Evolutionary conservation across 179 eudicot genomes (phyloP).

Genomic region (Gypsophila paniculata): DNA sequence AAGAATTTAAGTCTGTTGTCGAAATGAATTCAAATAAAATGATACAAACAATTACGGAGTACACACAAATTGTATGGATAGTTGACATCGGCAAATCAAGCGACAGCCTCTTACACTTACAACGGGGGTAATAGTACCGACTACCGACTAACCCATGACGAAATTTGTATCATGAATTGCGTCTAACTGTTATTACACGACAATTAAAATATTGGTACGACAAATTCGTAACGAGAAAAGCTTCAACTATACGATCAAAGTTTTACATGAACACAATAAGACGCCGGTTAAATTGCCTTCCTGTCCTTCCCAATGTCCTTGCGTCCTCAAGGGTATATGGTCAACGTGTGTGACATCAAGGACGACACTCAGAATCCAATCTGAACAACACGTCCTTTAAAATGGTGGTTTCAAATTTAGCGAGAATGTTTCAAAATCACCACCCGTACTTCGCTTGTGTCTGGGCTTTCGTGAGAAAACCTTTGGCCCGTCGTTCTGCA

Average conservation of each 20-base stretch:
- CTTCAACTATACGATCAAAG: neutral
- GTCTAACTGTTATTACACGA: neutral
- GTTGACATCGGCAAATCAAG: too few species aligned
- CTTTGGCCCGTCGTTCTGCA: slow-evolving; percentile 72
- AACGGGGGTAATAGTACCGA: too few species aligned
- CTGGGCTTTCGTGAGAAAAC: slow-evolving; percentile 92
- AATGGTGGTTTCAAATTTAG: neutral
- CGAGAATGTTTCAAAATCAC: slow-evolving; percentile 37
- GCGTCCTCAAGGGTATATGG: neutral
- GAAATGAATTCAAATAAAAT: too few species aligned
- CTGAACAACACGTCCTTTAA: neutral
- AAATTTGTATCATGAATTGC: neutral
- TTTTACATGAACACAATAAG: neutral
- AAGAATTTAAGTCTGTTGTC: too few species aligned
- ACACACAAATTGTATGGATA: too few species aligned
- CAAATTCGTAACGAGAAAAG: neutral
- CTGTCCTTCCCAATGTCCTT: neutral
- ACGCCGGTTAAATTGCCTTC: neutral
- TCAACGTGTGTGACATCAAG: neutral
- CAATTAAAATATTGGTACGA: neutral
- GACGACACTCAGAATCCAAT: neutral
- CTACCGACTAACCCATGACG: neutral
- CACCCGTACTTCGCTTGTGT: slow-evolving; percentile 96
- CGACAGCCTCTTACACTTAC: too few species aligned
- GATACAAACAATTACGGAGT: too few species aligned